Evolutionary conservation across 208 protist species (phyloP).

Genomic region (Trypanosoma avium): DNA sequence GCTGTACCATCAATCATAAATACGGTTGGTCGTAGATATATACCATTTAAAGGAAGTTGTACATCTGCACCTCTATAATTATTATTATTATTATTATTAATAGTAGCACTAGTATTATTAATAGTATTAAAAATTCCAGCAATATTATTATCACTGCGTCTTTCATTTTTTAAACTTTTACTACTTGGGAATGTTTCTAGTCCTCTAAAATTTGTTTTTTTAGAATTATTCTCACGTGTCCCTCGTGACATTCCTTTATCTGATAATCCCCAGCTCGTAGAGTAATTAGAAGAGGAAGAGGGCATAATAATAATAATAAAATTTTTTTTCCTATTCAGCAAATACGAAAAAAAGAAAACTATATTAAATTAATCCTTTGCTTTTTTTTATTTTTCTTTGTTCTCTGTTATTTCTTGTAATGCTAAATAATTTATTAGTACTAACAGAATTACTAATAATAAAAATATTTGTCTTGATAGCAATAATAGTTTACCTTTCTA

Average conservation of each 20-base stretch:
- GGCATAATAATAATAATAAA: neutral
- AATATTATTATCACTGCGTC: neutral
- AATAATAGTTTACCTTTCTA: too few relatives aligned
- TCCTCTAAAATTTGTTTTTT: neutral
- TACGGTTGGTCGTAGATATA: conserved; percentile 23
- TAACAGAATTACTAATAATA: too few relatives aligned
- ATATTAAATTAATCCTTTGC: too few relatives aligned
- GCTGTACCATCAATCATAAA: conserved; percentile 28
- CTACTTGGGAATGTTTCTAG: neutral
- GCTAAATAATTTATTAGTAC: too few relatives aligned
- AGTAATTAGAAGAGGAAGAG: neutral
- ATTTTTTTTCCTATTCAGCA: neutral
- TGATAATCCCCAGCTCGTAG: neutral
- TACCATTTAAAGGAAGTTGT: neutral
- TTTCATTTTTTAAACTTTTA: neutral
- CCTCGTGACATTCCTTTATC: neutral
- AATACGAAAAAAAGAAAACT: too few relatives aligned
- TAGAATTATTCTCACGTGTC: neutral
- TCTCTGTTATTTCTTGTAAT: too few relatives aligned
- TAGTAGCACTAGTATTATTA: neutral
- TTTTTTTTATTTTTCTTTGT: too few relatives aligned
- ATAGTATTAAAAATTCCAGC: neutral
- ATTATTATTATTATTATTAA: neutral
- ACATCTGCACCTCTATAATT: neutral
- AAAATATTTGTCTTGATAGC: too few relatives aligned